Evolutionary conservation across 192 early-diverging fungal species (phyloP), one percentile per base, ranked within the genome.

Genomic region (Entomortierella beljakovae): DNA sequence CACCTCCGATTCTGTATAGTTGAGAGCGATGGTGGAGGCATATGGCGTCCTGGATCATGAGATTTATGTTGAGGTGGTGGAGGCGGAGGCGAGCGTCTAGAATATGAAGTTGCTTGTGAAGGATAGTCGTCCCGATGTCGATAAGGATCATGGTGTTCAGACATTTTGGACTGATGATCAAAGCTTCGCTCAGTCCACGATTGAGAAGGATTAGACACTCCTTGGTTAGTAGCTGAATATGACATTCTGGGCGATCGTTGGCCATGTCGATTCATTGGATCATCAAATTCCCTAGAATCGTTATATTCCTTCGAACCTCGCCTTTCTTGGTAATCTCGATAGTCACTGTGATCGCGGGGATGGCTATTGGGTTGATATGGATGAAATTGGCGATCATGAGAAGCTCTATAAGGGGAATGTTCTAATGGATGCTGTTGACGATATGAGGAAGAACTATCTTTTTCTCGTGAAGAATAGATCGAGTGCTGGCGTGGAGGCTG

Each of bases 321-420:
- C 13, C 61, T 7, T 40, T 57, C 70, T 15, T 33, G 55, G 31
- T 62, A 34, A 43, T 71, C 55, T 38, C 52, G 69, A 50, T 71
- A 57, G 31, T 71, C 69, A 23, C 10, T 37, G 6, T 40, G 3
- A 32, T 57, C 70, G 6, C 56, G 32, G 7, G 13, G n/a, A 10
- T 42, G n/a, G 5, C 52, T 32, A 22, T 54, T 54, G 35, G 16
- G 11, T 2, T 11, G 18, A 23, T 64, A 59, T 18, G 63, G 58
- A 49, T 34, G 57, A 28, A 40, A 50, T 22, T 53, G 50, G 15
- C 42, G 56, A 6, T 66, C 50, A 35, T 59, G 55, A 25, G 57
- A 37, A 1, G 43, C 1, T 15, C 26, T 53, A 22, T 62, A 72
- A 18, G 70, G 26, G 3, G 61, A 50, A 7, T 40, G 57, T n/a